Percentiles rank a stretch among this genome's conserved stretches.
phyloP scores from a whole-genome alignment of 306 rosid genomes.

The Hippophae tibetana region DNA sequence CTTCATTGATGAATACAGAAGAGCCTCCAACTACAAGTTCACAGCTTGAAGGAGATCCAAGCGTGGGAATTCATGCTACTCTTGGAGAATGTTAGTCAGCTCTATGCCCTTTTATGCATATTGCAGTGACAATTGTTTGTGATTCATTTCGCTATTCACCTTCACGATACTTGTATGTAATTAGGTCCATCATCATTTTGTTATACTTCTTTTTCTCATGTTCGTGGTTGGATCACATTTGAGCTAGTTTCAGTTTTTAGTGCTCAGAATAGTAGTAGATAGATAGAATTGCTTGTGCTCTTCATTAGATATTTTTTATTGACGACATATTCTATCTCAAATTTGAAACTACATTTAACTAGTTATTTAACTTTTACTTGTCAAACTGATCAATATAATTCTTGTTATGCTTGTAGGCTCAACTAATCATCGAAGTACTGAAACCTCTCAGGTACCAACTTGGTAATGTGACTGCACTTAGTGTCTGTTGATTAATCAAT shows the following conservation, averaged over 20 bases:
- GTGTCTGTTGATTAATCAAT: background rate
- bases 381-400: slow-evolving; percentile 3
- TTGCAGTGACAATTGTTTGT: background rate
- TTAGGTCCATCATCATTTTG: background rate
- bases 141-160: background rate
- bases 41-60: slow-evolving; percentile 50
- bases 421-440: slow-evolving; percentile 42
- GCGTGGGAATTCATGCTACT: slow-evolving; percentile 37
- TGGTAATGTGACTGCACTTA: slow-evolving; percentile 6
- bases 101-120: slow-evolving; percentile 7
- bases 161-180: background rate
- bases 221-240: background rate
- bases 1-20: slow-evolving; percentile 35
- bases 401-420: slow-evolving; percentile 30
- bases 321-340: too few relatives aligned
- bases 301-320: too few relatives aligned
- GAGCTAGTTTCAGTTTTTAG: slow-evolving; percentile 4
- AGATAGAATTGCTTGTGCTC: too few relatives aligned
- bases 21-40: slow-evolving; percentile 41
- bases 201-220: background rate
- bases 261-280: too few relatives aligned
- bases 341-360: background rate
- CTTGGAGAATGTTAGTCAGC: slow-evolving; percentile 75
- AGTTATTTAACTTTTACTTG: background rate
- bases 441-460: slow-evolving; percentile 57